Conservation (phyloP, 2,329 filamentous ascomycete genomes). For the Cytospora paraplurivora region DNA sequence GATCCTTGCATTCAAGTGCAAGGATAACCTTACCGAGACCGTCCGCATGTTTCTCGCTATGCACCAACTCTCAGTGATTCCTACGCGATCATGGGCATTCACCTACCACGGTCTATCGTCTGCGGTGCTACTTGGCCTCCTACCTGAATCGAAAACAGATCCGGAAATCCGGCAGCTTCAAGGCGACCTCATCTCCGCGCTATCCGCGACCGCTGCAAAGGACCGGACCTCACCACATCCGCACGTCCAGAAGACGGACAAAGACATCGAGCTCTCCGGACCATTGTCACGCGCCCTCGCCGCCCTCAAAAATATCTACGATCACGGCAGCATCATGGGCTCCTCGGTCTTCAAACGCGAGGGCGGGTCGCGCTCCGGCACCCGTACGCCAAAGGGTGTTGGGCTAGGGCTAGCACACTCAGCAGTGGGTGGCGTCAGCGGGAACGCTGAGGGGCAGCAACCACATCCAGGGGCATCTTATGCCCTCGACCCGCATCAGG, state of each 20-base stretch:
- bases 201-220: constrained; percentile 66
- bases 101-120: constrained; percentile 69
- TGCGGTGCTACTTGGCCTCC: constrained; percentile 63
- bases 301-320: constrained; percentile 66
- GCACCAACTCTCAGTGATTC: constrained; percentile 68
- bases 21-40: constrained; percentile 63
- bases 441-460: constrained; percentile 15
- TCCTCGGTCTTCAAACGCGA: constrained; percentile 51
- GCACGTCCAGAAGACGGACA: constrained; percentile 57
- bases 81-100: constrained; percentile 68
- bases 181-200: constrained; percentile 63
- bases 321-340: constrained; percentile 61
- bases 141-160: constrained; percentile 64
- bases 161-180: constrained; percentile 65
- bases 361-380: constrained; percentile 48
- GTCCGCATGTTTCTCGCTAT: constrained; percentile 70
- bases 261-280: constrained; percentile 63
- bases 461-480: constrained; percentile 33
- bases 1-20: constrained; percentile 59
- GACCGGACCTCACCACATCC: constrained; percentile 57
- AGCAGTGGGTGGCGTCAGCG: neutral
- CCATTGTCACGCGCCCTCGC: constrained; percentile 62
- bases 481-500: constrained; percentile 56
- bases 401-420: constrained; percentile 32
- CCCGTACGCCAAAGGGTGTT: constrained; percentile 45